These are phyloP conservation scores for Cryphonectria japonica DNA, from an alignment of 2,329 filamentous ascomycete species.

Conservation along the genomic window DNA sequence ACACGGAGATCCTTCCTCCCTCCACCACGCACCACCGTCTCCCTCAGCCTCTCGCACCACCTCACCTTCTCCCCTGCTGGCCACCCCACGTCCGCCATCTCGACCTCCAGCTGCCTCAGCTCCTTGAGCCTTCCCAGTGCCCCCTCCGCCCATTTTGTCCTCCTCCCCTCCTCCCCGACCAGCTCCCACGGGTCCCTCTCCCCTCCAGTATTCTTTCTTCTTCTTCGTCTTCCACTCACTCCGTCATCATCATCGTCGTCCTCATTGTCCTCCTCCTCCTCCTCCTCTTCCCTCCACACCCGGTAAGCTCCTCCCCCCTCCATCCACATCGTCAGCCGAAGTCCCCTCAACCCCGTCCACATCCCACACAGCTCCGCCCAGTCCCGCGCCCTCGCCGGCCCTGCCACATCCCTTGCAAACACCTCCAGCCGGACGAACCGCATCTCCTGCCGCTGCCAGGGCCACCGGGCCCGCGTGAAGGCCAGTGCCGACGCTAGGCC, in stretches of 20 bases:
- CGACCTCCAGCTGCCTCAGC: slow-evolving; percentile 46
- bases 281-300: not conserved
- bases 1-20: slow-evolving; percentile 24
- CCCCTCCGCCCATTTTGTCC: slow-evolving; percentile 37
- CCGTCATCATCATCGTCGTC: not conserved
- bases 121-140: slow-evolving; percentile 39
- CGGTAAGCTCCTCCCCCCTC: slow-evolving; percentile 25
- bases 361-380: slow-evolving; percentile 44
- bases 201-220: not conserved
- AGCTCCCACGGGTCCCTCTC: not conserved
- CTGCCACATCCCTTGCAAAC: slow-evolving; percentile 41
- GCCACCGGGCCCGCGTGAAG: slow-evolving; percentile 40
- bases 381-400: slow-evolving; percentile 35
- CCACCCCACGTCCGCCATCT: slow-evolving; percentile 42
- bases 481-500: slow-evolving; percentile 47
- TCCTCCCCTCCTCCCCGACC: slow-evolving; percentile 1
- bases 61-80: slow-evolving; percentile 38
- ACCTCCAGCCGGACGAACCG: slow-evolving; percentile 48
- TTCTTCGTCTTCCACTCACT: slow-evolving; percentile 5
- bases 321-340: slow-evolving; percentile 44
- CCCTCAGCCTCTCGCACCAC: slow-evolving; percentile 42
- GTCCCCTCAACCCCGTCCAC: slow-evolving; percentile 43
- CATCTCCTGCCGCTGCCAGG: slow-evolving; percentile 49
- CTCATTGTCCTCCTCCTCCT: not conserved
- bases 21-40: not conserved